Percentiles rank a stretch among this genome's conserved stretches.
Evolutionary conservation across 1,284 basidiomycete species (phyloP).

Genomic region (Fistulinella staudtii): DNA sequence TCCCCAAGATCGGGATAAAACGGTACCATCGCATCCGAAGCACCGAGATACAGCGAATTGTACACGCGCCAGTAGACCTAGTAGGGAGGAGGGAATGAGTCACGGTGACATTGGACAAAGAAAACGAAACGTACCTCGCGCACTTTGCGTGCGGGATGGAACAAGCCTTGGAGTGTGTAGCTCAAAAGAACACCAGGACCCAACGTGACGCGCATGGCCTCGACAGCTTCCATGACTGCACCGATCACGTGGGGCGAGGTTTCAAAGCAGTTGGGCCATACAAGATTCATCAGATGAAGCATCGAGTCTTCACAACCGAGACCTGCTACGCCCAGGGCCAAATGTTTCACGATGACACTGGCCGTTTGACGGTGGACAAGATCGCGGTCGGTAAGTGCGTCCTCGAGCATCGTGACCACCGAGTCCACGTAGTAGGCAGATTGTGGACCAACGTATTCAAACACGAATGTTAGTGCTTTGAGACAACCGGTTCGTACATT

Average conservation of each 20-base stretch:
- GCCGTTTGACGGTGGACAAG: conserved; percentile 98
- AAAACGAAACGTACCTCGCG: conserved; percentile 65
- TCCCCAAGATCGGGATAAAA: conserved; percentile 92
- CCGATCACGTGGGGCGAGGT: conserved; percentile 98
- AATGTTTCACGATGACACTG: conserved; percentile 98
- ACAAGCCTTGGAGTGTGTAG: conserved; percentile 89
- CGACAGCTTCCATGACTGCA: conserved; percentile 94
- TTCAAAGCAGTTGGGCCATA: conserved; percentile 99
- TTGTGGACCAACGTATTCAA: conserved; percentile 99
- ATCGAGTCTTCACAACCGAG: conserved; percentile 97
- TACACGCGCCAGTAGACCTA: conserved; percentile 88
- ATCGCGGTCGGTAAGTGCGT: conserved; percentile 96
- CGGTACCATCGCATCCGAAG: conserved; percentile 86
- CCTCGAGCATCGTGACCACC: conserved; percentile 96
- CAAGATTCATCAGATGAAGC: conserved; percentile 95
- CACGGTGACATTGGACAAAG: conserved; percentile 1
- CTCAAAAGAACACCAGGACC: conserved; percentile 91
- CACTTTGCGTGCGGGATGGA: conserved; percentile 95
- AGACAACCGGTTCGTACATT: conserved; percentile 99
- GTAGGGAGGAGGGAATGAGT: not conserved
- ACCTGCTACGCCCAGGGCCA: conserved; percentile 95
- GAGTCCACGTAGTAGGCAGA: conserved; percentile 98
- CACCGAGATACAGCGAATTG: conserved; percentile 87
- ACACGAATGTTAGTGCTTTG: conserved; percentile 97
- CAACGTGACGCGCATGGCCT: conserved; percentile 93